Evolutionary conservation across 169 alveolate species (phyloP).

Genomic region (Theileria annulata): DNA sequence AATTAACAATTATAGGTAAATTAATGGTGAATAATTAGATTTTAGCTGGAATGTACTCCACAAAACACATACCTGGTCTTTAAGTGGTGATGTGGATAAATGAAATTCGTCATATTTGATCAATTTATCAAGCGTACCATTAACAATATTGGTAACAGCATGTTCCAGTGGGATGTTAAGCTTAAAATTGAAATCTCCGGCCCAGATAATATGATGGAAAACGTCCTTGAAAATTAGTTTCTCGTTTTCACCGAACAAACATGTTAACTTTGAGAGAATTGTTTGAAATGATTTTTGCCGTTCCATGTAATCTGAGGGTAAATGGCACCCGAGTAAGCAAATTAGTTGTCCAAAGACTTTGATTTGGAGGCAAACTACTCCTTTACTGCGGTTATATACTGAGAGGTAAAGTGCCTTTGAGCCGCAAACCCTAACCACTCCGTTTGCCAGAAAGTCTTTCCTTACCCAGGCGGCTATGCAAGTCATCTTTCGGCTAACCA

Average conservation of each 20-base stretch:
- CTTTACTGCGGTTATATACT: constrained; percentile 80
- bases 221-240: constrained; percentile 74
- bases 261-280: constrained; percentile 66
- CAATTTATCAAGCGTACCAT: constrained; percentile 22
- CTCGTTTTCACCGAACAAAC: constrained; percentile 66
- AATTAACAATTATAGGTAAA: no score
- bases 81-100: constrained; percentile 28
- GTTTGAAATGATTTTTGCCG: constrained; percentile 72
- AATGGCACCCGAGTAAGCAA: constrained; percentile 82
- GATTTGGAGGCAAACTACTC: constrained; percentile 77
- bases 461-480: constrained; percentile 74
- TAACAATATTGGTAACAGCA: constrained; percentile 13
- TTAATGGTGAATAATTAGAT: background rate
- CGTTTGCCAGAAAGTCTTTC: constrained; percentile 55
- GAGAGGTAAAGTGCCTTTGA: constrained; percentile 67
- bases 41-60: background rate
- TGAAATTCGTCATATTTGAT: constrained; percentile 39
- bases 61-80: constrained; percentile 40
- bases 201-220: constrained; percentile 85
- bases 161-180: constrained; percentile 17
- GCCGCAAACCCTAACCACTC: constrained; percentile 60
- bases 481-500: constrained; percentile 79
- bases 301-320: constrained; percentile 77
- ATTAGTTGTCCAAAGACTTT: constrained; percentile 67
- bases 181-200: constrained; percentile 85